Evolutionary conservation across 2,329 filamentous ascomycete genomes (phyloP), one percentile per base, ranked within the genome.

Genomic region (Alternaria conjuncta): DNA sequence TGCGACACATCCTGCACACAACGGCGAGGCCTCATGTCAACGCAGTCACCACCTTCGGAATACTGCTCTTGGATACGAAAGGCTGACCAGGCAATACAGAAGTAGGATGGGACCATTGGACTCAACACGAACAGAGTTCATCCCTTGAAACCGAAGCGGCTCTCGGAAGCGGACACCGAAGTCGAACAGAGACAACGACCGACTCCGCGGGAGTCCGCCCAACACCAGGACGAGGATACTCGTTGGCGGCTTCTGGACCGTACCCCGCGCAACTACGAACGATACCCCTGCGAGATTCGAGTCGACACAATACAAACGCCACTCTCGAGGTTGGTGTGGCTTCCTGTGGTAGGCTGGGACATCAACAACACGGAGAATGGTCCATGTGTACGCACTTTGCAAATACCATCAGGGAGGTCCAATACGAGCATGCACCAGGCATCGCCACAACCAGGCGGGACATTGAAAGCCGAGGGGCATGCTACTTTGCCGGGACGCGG

Each of bases 401-500:
- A 23, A 15, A 45, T 55, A 25, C 20, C 12, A 30, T 43, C 20
- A 53, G 50, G 51, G 21, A 53, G 45, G 44, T 28, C 18, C 20
- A 45, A 23, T 28, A 54, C 45, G 26, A 55, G 51, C 51, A 50
- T 26, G 8, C 43, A 23, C 25, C 28, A 12, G 23, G 41, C 32
- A 28, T 41, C 23, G 21, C 21, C 18, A 28, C n/a, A 61, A 43
- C 18, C 20, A 47, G 26, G 44, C 26, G 20, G 41, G 2, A 30
- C 25, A n/a, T 44, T n/a, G n/a, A 30, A 32, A 44, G 49, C 56
- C 56, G 44, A 49, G 25, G 41, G 13, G 21, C 28, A 45, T 50
- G n/a, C n/a, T 51, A 25, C 15, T n/a, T 50, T 57, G 55, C 44
- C 41, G 53, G 60, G 30, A 61, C 55, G 61, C 61, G 66, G 65